A percentile compares a stretch with the other conserved stretches of the same genome.
Conservation (phyloP, 176 grass and related monocot genomes). For the Aechmea fasciata region DNA sequence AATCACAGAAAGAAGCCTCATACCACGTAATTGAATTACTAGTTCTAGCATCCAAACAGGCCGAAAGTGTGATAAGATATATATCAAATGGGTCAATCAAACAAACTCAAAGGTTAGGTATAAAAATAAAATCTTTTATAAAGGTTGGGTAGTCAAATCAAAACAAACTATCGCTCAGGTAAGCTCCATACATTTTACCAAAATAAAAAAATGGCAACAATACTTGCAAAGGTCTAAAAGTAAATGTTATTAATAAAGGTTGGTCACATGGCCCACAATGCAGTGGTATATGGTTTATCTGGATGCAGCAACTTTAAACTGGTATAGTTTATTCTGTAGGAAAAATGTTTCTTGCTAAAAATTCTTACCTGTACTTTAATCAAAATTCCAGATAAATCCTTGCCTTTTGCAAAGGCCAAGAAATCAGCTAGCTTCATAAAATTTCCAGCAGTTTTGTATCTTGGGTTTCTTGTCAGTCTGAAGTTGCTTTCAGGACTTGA, state of each 20-base stretch:
- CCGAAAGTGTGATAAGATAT: no score
- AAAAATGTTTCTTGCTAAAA: slow-evolving; percentile 6
- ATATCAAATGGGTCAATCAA: no score
- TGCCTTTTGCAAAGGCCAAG: slow-evolving; percentile 41
- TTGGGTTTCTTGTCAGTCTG: slow-evolving; percentile 46
- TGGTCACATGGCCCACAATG: not conserved
- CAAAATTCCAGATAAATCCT: slow-evolving; percentile 56
- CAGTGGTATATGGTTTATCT: not conserved
- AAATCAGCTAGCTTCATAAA: slow-evolving; percentile 71
- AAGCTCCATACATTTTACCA: not conserved
- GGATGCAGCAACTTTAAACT: not conserved
- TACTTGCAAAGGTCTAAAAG: not conserved
- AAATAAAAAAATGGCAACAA: not conserved
- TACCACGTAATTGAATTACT: no score
- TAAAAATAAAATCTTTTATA: no score
- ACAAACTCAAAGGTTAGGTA: no score
- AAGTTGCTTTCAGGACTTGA: slow-evolving; percentile 26
- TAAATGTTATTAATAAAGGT: not conserved
- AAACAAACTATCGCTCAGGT: not conserved
- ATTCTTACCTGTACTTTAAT: slow-evolving; percentile 53
- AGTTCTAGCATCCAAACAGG: no score
- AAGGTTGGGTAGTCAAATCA: not conserved
- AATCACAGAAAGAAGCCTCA: no score
- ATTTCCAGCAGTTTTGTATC: slow-evolving; percentile 32
- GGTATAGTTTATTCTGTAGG: not conserved